Evolutionary conservation across 2,329 filamentous ascomycete genomes (phyloP).

Genomic region (Proliferodiscus dingleyae): DNA sequence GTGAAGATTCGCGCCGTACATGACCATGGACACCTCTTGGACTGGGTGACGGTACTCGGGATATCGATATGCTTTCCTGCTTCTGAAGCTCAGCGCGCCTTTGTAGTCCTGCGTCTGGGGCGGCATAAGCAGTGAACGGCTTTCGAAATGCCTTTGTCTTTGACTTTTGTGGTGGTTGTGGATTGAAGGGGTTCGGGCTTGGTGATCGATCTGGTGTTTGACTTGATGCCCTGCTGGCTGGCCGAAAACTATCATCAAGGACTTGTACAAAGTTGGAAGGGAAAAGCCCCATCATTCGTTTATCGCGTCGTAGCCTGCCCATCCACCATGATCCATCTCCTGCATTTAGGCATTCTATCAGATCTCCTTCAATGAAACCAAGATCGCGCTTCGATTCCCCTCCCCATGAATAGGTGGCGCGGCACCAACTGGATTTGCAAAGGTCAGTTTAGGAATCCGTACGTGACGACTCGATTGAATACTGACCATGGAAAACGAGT

Average conservation of each 20-base stretch:
- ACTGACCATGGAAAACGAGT: slow-evolving; percentile 9
- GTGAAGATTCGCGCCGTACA: slow-evolving; percentile 23
- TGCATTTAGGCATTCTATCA: slow-evolving; percentile 97
- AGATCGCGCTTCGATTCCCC: slow-evolving; percentile 93
- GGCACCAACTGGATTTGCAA: slow-evolving; percentile 92
- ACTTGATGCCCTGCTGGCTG: slow-evolving; percentile 58
- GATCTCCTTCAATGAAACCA: slow-evolving; percentile 93
- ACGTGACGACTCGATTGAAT: slow-evolving; percentile 7
- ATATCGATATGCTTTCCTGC: slow-evolving; percentile 24
- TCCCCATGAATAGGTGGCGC: slow-evolving; percentile 89
- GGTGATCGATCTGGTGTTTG: slow-evolving; percentile 35
- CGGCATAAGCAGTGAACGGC: slow-evolving; percentile 62
- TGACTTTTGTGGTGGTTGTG: slow-evolving; percentile 27
- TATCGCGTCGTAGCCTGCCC: slow-evolving; percentile 82
- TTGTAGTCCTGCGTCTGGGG: slow-evolving; percentile 59
- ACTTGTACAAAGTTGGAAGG: slow-evolving; percentile 97
- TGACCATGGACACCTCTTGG: slow-evolving; percentile 22
- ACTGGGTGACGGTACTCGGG: slow-evolving; percentile 24
- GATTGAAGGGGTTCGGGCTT: slow-evolving; percentile 30
- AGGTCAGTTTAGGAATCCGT: slow-evolving; percentile 61
- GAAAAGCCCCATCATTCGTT: slow-evolving; percentile 85
- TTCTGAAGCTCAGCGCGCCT: slow-evolving; percentile 37
- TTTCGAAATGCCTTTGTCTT: slow-evolving; percentile 60
- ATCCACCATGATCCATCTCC: slow-evolving; percentile 99
- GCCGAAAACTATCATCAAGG: slow-evolving; percentile 78